A percentile compares a stretch with the other conserved stretches of the same genome.
phyloP scores from a whole-genome alignment of 805 yeast genomes.

The Maudiozyma serrabonitensis region DNA sequence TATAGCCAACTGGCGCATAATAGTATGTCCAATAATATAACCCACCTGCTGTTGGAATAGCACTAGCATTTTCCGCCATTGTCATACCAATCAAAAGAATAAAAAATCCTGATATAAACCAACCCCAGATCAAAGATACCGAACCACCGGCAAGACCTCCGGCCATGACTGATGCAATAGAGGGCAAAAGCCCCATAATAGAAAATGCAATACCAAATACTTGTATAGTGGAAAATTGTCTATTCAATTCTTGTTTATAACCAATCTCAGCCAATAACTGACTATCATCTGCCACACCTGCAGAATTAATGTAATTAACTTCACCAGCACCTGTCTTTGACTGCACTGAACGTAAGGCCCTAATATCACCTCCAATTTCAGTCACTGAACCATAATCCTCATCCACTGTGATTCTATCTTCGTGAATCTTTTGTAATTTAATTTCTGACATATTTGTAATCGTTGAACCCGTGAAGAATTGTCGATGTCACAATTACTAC shows the following conservation, averaged over 20 bases:
- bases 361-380: neutral
- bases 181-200: conserved; percentile 62
- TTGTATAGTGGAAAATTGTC: conserved; percentile 52
- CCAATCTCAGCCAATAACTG: conserved; percentile 38
- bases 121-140: conserved; percentile 56
- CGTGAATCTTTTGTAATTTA: neutral
- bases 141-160: conserved; percentile 55
- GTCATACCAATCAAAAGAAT: conserved; percentile 50
- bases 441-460: neutral
- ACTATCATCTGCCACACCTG: conserved; percentile 12
- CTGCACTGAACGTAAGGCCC: conserved; percentile 7
- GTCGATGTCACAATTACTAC: too few species aligned
- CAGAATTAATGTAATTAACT: conserved; percentile 19
- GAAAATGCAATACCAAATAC: conserved; percentile 65
- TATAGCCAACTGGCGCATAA: conserved; percentile 47
- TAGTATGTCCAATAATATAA: conserved; percentile 59
- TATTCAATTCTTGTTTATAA: conserved; percentile 55
- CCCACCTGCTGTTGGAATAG: conserved; percentile 72
- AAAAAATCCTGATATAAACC: conserved; percentile 47
- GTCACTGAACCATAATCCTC: neutral
- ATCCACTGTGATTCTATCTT: neutral
- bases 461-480: too few species aligned
- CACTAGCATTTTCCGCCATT: conserved; percentile 57
- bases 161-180: conserved; percentile 46
- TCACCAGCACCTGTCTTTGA: conserved; percentile 20